A percentile compares a stretch with the other conserved stretches of the same genome.
These are phyloP conservation scores for Claviceps monticola DNA, from an alignment of 2,329 filamentous ascomycete species.

Conservation along the genomic window DNA sequence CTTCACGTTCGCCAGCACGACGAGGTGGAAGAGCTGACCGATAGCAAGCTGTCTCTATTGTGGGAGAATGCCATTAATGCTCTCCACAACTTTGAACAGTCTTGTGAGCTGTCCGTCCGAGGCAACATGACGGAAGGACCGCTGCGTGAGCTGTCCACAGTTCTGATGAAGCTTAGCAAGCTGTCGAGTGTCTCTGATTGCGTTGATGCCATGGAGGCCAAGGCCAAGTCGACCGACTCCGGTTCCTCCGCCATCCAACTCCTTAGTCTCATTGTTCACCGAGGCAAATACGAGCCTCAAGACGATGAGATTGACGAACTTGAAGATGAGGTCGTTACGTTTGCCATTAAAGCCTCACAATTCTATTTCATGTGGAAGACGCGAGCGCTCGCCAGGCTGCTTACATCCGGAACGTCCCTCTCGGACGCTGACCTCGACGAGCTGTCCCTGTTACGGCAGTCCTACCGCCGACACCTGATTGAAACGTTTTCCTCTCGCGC, in stretches of 20 bases:
- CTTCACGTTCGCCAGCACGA: slow-evolving; percentile 76
- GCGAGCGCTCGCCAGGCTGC: slow-evolving; percentile 39
- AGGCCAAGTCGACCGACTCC: slow-evolving; percentile 33
- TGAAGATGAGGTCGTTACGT: slow-evolving; percentile 66
- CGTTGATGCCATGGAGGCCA: slow-evolving; percentile 57
- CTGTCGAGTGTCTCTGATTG: slow-evolving; percentile 69
- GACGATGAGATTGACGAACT: slow-evolving; percentile 59
- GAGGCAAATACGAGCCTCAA: slow-evolving; percentile 55
- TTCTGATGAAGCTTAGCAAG: slow-evolving; percentile 67
- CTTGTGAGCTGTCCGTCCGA: slow-evolving; percentile 56
- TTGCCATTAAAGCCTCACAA: slow-evolving; percentile 60
- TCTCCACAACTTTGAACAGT: slow-evolving; percentile 56
- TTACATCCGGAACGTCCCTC: slow-evolving; percentile 42
- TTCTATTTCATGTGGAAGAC: slow-evolving; percentile 97
- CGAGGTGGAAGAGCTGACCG: slow-evolving; percentile 74
- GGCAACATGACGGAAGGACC: slow-evolving; percentile 52
- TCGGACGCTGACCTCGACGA: slow-evolving; percentile 45
- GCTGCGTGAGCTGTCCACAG: slow-evolving; percentile 58
- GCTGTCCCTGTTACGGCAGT: slow-evolving; percentile 39
- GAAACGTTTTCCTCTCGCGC: slow-evolving; percentile 53
- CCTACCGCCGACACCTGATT: slow-evolving; percentile 49
- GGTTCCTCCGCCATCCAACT: slow-evolving; percentile 47
- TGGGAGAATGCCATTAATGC: slow-evolving; percentile 76
- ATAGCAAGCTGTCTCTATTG: slow-evolving; percentile 63
- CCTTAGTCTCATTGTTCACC: slow-evolving; percentile 57